These are phyloP conservation scores for Piper betle DNA, from an alignment of 164 flowering plant genomes.

Conservation along the genomic window DNA sequence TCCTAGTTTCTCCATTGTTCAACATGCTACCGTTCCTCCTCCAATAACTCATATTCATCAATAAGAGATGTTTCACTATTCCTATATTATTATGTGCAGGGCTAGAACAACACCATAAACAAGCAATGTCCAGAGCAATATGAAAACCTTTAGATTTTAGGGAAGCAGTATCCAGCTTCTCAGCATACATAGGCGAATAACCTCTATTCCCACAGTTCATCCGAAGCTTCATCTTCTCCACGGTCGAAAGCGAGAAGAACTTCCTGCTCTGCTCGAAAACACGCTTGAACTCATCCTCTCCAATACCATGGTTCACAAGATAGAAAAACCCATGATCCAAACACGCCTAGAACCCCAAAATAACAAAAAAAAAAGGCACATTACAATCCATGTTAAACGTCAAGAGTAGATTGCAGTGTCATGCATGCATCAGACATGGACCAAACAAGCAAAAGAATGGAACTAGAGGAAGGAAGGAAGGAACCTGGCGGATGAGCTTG, in stretches of 20 bases:
- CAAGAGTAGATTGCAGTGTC: neutral
- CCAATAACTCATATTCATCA: too few species aligned
- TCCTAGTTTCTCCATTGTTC: too few species aligned
- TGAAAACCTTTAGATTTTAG: constrained; percentile 34
- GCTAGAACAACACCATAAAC: neutral
- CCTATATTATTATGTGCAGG: neutral
- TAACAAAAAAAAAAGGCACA: neutral
- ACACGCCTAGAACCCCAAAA: constrained; percentile 47
- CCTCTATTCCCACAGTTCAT: constrained; percentile 42
- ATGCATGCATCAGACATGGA: neutral
- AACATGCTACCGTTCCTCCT: too few species aligned
- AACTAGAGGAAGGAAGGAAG: neutral
- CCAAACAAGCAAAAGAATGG: neutral
- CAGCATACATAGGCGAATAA: constrained; percentile 56
- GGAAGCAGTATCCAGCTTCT: constrained; percentile 43
- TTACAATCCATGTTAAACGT: neutral
- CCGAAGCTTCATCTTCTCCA: constrained; percentile 49
- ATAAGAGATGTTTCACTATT: neutral
- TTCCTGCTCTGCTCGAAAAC: constrained; percentile 49
- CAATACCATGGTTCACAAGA: constrained; percentile 73
- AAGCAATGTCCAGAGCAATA: neutral
- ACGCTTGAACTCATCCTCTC: constrained; percentile 31
- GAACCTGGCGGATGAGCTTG: constrained; percentile 53
- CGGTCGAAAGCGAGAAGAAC: constrained; percentile 56
- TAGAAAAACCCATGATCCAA: constrained; percentile 72